Base-by-base conservation (phyloP, 83 land plant species). In the Picea abies region DNA sequence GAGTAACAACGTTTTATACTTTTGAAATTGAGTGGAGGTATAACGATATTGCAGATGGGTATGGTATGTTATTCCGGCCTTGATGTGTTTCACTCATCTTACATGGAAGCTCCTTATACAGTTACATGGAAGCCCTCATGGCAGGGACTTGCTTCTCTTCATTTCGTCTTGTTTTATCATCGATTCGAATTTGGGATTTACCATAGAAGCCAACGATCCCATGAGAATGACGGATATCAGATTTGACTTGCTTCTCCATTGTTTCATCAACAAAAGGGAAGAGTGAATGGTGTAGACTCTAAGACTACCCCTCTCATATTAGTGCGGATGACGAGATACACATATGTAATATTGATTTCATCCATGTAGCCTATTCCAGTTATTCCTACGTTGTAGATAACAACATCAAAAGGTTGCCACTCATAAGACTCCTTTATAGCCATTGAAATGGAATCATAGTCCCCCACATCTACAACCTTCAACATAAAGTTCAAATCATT, bases 321-420 rank as follows among this genome's bases (percentile, higher is more conserved):
- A 63, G 66, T 63, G 66, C 66, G 23, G 66, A 63, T 63, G 66
- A 63, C 23, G 23, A 5, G 5, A 20, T 63, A 6, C 65, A 63
- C 23, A n/a, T 63, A 0, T 20, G 23, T 20, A 19, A 63, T n/a
- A 20, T 63, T n/a, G 23, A 63, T 63, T 63, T 63, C 23, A n/a
- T 63, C 65, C 23, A 20, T 4, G 2, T 19, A 6, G 6, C 23
- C 65, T 19, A n/a, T 20, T 63, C 23, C n/a, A 19, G 66, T 8
- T 4, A 63, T 20, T 19, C 23, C 23, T 20, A 23, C 78, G 23
- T 75, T 75, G 78, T 17, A 35, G 44, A 75, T 29, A 19, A 75
- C 52, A 75, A 75, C 78, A 4, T 75, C 78, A 75, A 75, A 39
- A 29, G 78, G 78, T 26, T 49, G 22, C 78, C 78, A 75, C 29